Percentiles rank a stretch among this genome's conserved stretches.
These are phyloP conservation scores for Meyerozyma athensensis DNA, from an alignment of 1,139 yeast species.

Conservation along the genomic window DNA sequence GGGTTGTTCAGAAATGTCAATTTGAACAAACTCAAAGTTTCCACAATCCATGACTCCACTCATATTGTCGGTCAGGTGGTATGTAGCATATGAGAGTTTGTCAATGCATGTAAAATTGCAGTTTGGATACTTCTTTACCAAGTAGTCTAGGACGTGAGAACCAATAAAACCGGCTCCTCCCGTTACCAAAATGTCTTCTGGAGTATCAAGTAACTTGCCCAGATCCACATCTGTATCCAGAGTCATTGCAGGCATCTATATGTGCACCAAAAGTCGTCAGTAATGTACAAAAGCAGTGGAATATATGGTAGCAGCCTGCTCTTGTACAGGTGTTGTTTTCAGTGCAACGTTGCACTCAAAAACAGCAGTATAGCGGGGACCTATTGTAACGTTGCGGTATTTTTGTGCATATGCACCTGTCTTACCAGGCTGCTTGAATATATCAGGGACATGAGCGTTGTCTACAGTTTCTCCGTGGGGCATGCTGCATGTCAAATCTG, in stretches of 20 bases:
- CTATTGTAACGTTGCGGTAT: conserved; percentile 13
- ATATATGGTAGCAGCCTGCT: neutral
- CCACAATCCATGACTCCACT: conserved; percentile 18
- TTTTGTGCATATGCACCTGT: neutral
- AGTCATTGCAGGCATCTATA: neutral
- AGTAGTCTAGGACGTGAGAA: conserved; percentile 41
- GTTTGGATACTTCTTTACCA: conserved; percentile 34
- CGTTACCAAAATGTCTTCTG: conserved; percentile 36
- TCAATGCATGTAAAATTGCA: conserved; percentile 45
- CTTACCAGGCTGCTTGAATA: neutral
- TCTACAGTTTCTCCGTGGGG: too few species aligned
- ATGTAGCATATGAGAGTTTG: conserved; percentile 35
- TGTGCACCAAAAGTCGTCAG: neutral
- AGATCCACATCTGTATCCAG: neutral
- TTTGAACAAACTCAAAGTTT: conserved; percentile 23
- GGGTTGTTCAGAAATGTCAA: conserved; percentile 34
- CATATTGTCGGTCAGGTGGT: conserved; percentile 17
- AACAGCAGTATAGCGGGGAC: conserved; percentile 2
- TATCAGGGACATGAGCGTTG: too few species aligned
- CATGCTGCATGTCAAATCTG: too few species aligned
- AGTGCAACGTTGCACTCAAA: conserved; percentile 19
- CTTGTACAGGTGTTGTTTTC: neutral
- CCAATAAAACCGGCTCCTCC: conserved; percentile 64
- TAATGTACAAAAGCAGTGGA: conserved; percentile 1
- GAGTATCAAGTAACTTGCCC: too few species aligned